Base-by-base conservation (phyloP, 2,329 filamentous ascomycete genomes). In the Colletotrichum sp. region DNA sequence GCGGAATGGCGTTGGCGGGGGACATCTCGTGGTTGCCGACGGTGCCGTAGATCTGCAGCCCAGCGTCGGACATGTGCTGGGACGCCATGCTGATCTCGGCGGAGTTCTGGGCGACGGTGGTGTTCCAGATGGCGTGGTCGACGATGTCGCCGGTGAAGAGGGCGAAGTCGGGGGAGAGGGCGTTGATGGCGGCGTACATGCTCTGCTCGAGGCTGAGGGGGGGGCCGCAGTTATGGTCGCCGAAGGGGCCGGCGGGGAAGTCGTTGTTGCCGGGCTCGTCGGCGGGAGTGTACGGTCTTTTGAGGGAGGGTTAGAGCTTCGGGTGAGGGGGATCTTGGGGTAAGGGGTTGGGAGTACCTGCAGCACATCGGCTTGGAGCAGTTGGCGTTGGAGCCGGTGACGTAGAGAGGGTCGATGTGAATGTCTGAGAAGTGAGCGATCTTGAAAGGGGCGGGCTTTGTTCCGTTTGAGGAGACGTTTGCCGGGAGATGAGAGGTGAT, bases 301-400 rank as follows among this genome's bases (percentile, higher is more conserved):
- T n/a, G n/a, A n/a, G n/a, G n/a, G n/a, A n/a, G n/a, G n/a, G n/a
- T n/a, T n/a, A n/a, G n/a, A n/a, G n/a, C n/a, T n/a, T n/a, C n/a
- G n/a, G n/a, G n/a, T n/a, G n/a, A n/a, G n/a, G n/a, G n/a, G n/a
- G n/a, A n/a, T n/a, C n/a, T n/a, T n/a, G n/a, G n/a, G n/a, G n/a
- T n/a, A n/a, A n/a, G n/a, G n/a, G n/a, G n/a, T n/a, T n/a, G n/a
- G 30, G 28, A 67, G n/a, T 43, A 86, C 79, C 90, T 87, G 82
- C 91, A 93, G 81, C 91, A 93, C 71, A 92, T 90, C 2, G 89
- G 89, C 80, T 91, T 91, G 32, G 86, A 86, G 81, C 91, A 93
- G 75, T 91, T 85, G 26, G 88, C 85, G 78, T 86, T 91, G 8
- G 89, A 85, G 0, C 91, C 91, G 3, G 85, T 81, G 28, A 86